Conservation (phyloP, 352 stramenopile genomes). For the Phytopythium chamaehyphon region DNA sequence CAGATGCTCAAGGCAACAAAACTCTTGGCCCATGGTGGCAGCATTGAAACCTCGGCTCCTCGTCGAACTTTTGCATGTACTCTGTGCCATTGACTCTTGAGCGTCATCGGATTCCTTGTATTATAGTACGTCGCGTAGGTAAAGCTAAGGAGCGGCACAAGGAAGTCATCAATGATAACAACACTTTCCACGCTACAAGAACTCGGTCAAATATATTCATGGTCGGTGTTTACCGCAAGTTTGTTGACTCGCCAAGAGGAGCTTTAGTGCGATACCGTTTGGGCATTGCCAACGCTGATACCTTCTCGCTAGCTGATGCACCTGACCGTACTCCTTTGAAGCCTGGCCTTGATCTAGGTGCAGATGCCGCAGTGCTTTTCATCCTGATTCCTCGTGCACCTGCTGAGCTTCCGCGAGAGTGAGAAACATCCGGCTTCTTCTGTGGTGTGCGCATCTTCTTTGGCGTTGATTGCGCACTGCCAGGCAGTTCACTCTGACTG, state of each 20-base stretch:
- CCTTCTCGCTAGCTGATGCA: conserved; percentile 12
- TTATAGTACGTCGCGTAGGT: no score
- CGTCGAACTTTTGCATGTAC: no score
- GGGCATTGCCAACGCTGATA: conserved; percentile 18
- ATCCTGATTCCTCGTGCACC: neutral
- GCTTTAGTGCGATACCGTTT: conserved; percentile 32
- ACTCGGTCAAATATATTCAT: no score
- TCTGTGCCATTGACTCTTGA: no score
- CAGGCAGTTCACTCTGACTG: no score
- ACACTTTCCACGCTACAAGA: no score
- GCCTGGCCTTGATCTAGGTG: conserved; percentile 11
- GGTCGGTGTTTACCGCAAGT: conserved; percentile 14
- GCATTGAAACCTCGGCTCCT: no score
- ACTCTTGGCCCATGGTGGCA: no score
- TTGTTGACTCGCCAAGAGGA: conserved; percentile 22
- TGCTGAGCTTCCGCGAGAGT: neutral
- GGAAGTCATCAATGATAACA: no score
- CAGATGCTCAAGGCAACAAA: no score
- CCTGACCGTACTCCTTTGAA: conserved; percentile 16
- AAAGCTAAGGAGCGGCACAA: no score
- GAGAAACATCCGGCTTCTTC: conserved; percentile 1
- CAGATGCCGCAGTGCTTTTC: conserved; percentile 14
- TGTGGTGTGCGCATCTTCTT: conserved; percentile 4
- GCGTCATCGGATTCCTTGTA: no score
- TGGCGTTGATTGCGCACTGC: conserved; percentile 4